Conservation (phyloP, 257 asterid genomes). For the Petunia secreta region DNA sequence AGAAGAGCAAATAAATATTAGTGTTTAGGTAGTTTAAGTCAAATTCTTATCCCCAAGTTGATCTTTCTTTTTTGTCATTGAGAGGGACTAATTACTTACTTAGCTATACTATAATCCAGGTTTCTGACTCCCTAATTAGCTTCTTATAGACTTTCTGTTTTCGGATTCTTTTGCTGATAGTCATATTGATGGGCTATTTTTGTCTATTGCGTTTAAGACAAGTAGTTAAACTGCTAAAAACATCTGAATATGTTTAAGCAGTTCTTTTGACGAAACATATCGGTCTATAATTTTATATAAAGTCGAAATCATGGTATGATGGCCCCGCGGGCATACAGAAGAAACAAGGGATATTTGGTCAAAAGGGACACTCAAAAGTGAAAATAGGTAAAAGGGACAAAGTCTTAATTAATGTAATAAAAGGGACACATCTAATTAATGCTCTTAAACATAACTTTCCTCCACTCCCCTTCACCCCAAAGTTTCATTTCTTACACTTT, state of each 20-base stretch:
- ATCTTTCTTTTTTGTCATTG: background rate
- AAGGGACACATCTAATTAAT: too few relatives aligned
- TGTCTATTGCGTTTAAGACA: background rate
- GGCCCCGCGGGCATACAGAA: background rate
- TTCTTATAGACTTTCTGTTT: background rate
- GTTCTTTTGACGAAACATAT: background rate
- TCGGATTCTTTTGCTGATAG: background rate
- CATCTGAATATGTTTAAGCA: background rate
- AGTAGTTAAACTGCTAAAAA: background rate
- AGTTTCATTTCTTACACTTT: too few relatives aligned
- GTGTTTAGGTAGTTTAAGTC: background rate
- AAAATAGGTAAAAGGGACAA: too few relatives aligned
- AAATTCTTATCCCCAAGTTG: conserved; percentile 2
- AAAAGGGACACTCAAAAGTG: too few relatives aligned
- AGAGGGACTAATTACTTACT: conserved; percentile 24
- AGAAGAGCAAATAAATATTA: background rate
- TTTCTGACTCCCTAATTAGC: background rate
- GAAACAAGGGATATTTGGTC: background rate
- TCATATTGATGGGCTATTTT: background rate
- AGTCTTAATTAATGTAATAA: too few relatives aligned
- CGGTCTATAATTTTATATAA: background rate
- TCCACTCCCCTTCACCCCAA: too few relatives aligned
- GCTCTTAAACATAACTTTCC: too few relatives aligned
- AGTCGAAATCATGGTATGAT: background rate
- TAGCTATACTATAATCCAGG: background rate